Evolutionary conservation across 305 asterid species (phyloP).

Genomic region (Fraxinus nigra): DNA sequence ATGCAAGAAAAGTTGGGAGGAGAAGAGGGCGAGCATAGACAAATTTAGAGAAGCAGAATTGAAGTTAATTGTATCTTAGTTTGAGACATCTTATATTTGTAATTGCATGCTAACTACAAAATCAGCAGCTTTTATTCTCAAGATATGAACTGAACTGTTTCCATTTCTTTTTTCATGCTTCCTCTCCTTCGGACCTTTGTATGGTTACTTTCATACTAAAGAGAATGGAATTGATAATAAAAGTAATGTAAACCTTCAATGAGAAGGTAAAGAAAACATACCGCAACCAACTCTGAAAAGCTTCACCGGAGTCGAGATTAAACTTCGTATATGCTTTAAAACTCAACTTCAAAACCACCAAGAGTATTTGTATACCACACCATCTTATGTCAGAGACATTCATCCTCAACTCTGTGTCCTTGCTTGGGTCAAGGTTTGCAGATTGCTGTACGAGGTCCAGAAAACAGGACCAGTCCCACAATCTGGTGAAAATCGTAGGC

Average conservation of each 20-base stretch:
- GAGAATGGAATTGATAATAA: background rate
- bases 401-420: constrained; percentile 34
- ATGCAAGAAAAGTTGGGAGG: background rate
- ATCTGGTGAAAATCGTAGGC: constrained; percentile 56
- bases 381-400: constrained; percentile 57
- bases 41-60: background rate
- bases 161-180: background rate
- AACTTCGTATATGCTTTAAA: constrained; percentile 48
- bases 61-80: background rate
- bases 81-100: background rate
- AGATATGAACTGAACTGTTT: background rate
- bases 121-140: background rate
- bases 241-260: background rate
- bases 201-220: background rate
- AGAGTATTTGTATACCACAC: constrained; percentile 58
- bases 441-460: constrained; percentile 48
- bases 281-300: constrained; percentile 57
- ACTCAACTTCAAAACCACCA: constrained; percentile 49
- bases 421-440: constrained; percentile 23
- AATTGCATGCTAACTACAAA: background rate
- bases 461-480: constrained; percentile 92
- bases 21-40: background rate
- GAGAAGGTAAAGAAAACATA: constrained; percentile 31
- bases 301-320: constrained; percentile 47
- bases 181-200: constrained; percentile 5